Evolutionary conservation across 2,329 filamentous ascomycete species (phyloP).

Genomic region (Fusarium newnesense): DNA sequence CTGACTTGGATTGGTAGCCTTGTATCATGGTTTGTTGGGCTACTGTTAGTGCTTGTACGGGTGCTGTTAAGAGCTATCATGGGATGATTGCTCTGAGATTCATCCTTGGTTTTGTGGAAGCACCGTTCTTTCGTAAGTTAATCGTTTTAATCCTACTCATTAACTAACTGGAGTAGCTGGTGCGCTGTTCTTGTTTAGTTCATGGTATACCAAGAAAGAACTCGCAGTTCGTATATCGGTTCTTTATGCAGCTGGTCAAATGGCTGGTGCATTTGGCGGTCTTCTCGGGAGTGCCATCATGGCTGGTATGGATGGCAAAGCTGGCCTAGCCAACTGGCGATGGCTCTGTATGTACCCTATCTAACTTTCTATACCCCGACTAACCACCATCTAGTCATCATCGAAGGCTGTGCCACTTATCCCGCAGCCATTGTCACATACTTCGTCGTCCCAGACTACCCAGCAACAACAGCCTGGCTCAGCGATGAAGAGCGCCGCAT

Average conservation of each 20-base stretch:
- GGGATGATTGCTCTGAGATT: constrained; percentile 12
- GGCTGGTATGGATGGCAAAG: constrained; percentile 67
- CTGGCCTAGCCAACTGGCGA: constrained; percentile 71
- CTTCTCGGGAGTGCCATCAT: constrained; percentile 73
- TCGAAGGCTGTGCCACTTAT: constrained; percentile 10
- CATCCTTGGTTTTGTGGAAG: constrained; percentile 17
- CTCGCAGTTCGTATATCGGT: constrained; percentile 72
- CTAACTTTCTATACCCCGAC: accelerated
- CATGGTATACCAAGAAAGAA: constrained; percentile 61
- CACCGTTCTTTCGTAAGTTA: constrained; percentile 3
- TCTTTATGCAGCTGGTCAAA: constrained; percentile 74
- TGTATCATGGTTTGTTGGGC: constrained; percentile 13
- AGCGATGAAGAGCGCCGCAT: constrained; percentile 6
- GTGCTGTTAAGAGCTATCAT: constrained; percentile 2
- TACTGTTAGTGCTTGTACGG: constrained; percentile 48
- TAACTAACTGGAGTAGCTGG: neutral
- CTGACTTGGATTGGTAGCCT: neutral
- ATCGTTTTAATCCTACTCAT: accelerated
- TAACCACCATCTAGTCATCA: neutral
- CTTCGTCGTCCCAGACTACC: constrained; percentile 20
- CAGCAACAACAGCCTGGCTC: constrained; percentile 9
- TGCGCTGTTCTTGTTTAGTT: constrained; percentile 11
- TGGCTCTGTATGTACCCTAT: constrained; percentile 31
- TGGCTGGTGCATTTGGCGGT: constrained; percentile 78
- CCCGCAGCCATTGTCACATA: constrained; percentile 10